Evolutionary conservation across 352 stramenopile species (phyloP).

Genomic region (Phytophthora hybrid): DNA sequence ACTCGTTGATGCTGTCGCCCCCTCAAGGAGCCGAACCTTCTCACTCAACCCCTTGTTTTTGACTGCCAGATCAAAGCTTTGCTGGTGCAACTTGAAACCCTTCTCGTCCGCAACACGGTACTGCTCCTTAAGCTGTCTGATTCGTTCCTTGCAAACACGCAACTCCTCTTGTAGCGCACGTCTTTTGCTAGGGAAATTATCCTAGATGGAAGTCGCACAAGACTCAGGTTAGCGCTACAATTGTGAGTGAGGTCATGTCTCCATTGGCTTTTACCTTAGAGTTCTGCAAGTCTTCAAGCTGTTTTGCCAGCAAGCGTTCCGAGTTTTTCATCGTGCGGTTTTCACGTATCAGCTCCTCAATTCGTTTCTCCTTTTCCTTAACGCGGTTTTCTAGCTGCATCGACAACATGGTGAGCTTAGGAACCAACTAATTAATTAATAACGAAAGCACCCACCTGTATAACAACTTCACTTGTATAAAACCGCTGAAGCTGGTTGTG

Average conservation of each 20-base stretch:
- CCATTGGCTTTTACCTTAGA: conserved; percentile 39
- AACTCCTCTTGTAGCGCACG: conserved; percentile 66
- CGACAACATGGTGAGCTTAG: conserved; percentile 7
- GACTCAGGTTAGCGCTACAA: background rate
- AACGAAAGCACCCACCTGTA: conserved; percentile 41
- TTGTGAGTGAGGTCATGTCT: background rate
- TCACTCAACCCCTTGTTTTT: conserved; percentile 71
- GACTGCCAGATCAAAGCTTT: conserved; percentile 57
- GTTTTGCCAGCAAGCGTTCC: conserved; percentile 57
- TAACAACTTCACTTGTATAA: conserved; percentile 56
- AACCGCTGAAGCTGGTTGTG: conserved; percentile 59
- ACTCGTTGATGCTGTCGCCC: conserved; percentile 14
- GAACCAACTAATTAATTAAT: no score
- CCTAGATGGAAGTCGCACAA: conserved; percentile 27
- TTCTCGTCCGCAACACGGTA: conserved; percentile 61
- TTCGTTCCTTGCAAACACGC: conserved; percentile 65
- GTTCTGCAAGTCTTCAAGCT: conserved; percentile 72
- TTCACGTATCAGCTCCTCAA: conserved; percentile 67
- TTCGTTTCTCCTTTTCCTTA: conserved; percentile 69
- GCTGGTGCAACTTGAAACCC: conserved; percentile 53
- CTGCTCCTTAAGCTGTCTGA: conserved; percentile 68
- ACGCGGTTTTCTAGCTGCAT: conserved; percentile 69
- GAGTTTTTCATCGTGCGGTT: conserved; percentile 69
- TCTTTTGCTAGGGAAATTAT: conserved; percentile 61
- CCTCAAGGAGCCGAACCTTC: conserved; percentile 54